phyloP scores from a whole-genome alignment of 1,139 yeast species.

The Magnusiomyces tetraspermus region DNA sequence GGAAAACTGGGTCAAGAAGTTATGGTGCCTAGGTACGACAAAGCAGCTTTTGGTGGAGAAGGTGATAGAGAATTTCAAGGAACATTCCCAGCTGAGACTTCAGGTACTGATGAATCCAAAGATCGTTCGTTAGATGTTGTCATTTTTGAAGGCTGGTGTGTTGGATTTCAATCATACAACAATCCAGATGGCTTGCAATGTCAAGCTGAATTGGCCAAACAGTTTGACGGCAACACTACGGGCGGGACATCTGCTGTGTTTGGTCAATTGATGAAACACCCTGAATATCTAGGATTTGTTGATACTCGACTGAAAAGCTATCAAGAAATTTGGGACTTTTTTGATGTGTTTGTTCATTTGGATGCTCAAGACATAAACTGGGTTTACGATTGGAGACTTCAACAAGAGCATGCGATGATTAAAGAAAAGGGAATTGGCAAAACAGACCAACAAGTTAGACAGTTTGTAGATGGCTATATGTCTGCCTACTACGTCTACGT shows the following conservation, averaged over 20 bases:
- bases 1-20: conserved; percentile 23
- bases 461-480: conserved; percentile 63
- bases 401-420: conserved; percentile 72
- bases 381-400: conserved; percentile 71
- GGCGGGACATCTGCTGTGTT: conserved; percentile 4
- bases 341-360: conserved; percentile 54
- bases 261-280: conserved; percentile 21
- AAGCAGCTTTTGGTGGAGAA: conserved; percentile 58
- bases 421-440: conserved; percentile 56
- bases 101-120: conserved; percentile 24
- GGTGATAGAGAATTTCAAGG: conserved; percentile 52
- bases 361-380: conserved; percentile 50
- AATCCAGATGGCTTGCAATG: conserved; percentile 15
- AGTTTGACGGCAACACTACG: conserved; percentile 19
- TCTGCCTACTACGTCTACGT: conserved; percentile 3
- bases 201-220: background rate
- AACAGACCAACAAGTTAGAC: conserved; percentile 58
- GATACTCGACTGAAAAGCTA: conserved; percentile 46
- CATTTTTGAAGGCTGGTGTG: conserved; percentile 90
- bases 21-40: conserved; percentile 66
- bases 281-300: conserved; percentile 35
- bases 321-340: conserved; percentile 45
- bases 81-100: background rate
- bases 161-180: conserved; percentile 53
- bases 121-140: conserved; percentile 48